Percentiles rank a stretch among this genome's conserved stretches.
phyloP scores from a whole-genome alignment of 2,329 filamentous ascomycete genomes.

The Pseudodiploospora longispora region DNA sequence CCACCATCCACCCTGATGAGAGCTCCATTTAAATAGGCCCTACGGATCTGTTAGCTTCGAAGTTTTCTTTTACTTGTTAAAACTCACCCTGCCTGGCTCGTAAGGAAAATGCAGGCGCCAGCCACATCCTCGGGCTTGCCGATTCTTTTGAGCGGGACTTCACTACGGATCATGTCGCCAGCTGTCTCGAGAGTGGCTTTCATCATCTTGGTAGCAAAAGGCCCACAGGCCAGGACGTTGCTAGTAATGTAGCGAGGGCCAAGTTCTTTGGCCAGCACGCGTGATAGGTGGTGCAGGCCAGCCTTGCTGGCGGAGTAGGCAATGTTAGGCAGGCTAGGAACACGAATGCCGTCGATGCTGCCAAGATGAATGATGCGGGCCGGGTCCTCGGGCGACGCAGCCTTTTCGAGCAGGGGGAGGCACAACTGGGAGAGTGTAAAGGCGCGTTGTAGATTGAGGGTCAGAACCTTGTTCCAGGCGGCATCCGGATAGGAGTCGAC shows the following conservation, averaged over 20 bases:
- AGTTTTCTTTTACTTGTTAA: too few species aligned
- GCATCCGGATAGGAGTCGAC: conserved; percentile 51
- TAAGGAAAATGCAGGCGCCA: conserved; percentile 62
- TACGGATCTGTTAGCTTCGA: conserved; percentile 20
- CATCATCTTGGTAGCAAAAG: conserved; percentile 65
- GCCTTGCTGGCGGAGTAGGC: conserved; percentile 56
- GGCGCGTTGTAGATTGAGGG: conserved; percentile 60
- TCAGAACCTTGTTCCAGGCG: conserved; percentile 52
- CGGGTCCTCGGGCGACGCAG: conserved; percentile 34
- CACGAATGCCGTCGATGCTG: conserved; percentile 52
- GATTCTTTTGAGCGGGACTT: conserved; percentile 59
- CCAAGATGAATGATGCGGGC: conserved; percentile 58
- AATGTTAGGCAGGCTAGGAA: conserved; percentile 51
- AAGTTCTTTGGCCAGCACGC: conserved; percentile 52
- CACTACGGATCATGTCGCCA: conserved; percentile 44
- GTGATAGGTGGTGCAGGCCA: conserved; percentile 54
- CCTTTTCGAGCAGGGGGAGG: conserved; percentile 49
- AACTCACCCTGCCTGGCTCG: conserved; percentile 53
- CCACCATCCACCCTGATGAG: conserved; percentile 57
- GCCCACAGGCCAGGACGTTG: conserved; percentile 65
- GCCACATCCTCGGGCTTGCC: conserved; percentile 62
- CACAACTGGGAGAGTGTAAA: conserved; percentile 58
- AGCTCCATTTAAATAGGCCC: conserved; percentile 55
- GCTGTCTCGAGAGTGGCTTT: conserved; percentile 48
- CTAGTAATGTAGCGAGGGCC: conserved; percentile 52